Conservation (phyloP, 805 yeast genomes). For the Schwanniomyces yamadae region DNA sequence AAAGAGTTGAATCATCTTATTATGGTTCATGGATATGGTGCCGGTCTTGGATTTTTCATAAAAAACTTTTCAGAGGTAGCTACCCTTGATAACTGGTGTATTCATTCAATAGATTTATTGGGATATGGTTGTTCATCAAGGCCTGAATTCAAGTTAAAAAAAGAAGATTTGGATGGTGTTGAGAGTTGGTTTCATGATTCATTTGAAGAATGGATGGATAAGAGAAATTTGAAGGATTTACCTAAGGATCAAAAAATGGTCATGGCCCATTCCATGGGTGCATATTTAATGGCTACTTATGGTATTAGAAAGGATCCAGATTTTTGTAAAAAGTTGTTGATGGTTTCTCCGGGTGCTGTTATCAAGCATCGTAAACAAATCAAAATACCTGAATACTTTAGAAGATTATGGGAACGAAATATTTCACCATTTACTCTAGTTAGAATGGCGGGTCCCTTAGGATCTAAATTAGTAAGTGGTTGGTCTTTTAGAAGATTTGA, state of each 20-base stretch:
- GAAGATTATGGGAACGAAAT: conserved; percentile 79
- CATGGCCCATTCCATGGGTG: conserved; percentile 92
- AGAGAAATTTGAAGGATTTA: conserved; percentile 38
- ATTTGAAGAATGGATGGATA: conserved; percentile 58
- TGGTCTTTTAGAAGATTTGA: conserved; percentile 88
- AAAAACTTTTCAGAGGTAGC: conserved; percentile 33
- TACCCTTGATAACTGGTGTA: conserved; percentile 52
- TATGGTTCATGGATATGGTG: conserved; percentile 48
- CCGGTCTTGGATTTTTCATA: conserved; percentile 45
- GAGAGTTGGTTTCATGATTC: conserved; percentile 68
- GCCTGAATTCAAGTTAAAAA: conserved; percentile 56
- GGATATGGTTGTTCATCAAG: conserved; percentile 92
- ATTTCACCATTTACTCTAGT: conserved; percentile 84
- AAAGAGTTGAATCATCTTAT: conserved; percentile 35
- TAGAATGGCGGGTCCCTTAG: conserved; percentile 74
- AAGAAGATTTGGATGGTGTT: conserved; percentile 46
- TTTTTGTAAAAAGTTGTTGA: conserved; percentile 63
- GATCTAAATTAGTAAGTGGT: conserved; percentile 81
- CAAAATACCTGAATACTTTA: conserved; percentile 73
- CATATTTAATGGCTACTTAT: conserved; percentile 71
- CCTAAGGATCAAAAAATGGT: conserved; percentile 47
- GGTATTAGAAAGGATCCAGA: conserved; percentile 56
- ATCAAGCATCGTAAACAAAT: conserved; percentile 45
- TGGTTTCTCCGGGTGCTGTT: conserved; percentile 91
- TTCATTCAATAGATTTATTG: conserved; percentile 83